Evolutionary conservation across 2,329 filamentous ascomycete species (phyloP).

Genomic region (Falciphora oryzae): DNA sequence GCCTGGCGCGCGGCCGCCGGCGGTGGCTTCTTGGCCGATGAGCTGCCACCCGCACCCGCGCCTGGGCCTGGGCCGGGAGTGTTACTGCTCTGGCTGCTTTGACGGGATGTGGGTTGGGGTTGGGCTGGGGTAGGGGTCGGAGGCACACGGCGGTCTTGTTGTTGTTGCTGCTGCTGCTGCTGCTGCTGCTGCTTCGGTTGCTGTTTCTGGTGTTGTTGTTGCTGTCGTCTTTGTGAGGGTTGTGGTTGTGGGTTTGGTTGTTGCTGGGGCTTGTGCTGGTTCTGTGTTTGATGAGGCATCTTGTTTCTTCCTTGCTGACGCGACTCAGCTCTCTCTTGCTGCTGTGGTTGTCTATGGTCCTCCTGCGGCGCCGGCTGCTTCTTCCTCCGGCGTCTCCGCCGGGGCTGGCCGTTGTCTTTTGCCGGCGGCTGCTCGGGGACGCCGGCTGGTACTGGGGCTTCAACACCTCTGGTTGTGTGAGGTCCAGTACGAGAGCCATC

Average conservation of each 20-base stretch:
- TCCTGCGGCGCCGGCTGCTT: background rate
- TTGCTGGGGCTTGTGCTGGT: background rate
- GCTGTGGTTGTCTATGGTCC: background rate
- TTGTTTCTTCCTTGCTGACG: background rate
- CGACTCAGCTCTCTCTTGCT: background rate
- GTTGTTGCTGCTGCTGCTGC: background rate
- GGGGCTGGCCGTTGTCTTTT: slow-evolving; percentile 1
- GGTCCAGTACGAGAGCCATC: no score
- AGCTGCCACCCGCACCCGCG: background rate
- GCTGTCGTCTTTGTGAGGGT: background rate
- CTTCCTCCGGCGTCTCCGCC: slow-evolving; percentile 3
- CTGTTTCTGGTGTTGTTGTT: background rate
- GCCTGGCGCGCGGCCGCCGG: background rate
- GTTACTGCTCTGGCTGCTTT: background rate
- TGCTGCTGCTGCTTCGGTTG: background rate
- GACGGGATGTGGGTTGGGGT: background rate
- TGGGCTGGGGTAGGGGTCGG: background rate
- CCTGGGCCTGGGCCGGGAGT: background rate
- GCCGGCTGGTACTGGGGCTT: background rate
- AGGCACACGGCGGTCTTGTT: background rate
- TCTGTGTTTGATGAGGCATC: background rate
- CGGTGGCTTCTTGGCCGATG: background rate
- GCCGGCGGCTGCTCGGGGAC: background rate
- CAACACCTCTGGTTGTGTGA: background rate
- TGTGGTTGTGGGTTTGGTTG: background rate